Conservation (phyloP, 2,329 filamentous ascomycete species). For the Clarireedia paspali region DNA sequence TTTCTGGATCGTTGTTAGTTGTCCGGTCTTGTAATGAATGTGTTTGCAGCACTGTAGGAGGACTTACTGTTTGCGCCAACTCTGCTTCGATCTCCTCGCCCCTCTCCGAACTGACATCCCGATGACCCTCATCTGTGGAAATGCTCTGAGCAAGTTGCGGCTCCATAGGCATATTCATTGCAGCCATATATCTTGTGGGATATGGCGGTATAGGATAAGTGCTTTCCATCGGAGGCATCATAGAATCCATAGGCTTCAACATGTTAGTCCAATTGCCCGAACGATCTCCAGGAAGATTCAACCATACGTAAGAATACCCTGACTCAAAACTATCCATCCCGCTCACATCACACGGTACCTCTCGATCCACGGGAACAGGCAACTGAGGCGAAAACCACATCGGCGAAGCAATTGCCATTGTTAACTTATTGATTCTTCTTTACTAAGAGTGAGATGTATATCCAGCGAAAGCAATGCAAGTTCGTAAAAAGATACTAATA, state of each 20-base stretch:
- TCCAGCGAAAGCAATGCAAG: not conserved
- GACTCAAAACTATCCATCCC: not conserved
- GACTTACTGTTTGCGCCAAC: not conserved
- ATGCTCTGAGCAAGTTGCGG: conserved; percentile 1
- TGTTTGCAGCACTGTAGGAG: not conserved
- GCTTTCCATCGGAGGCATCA: not conserved
- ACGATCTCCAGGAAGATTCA: not conserved
- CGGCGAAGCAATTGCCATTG: conserved; percentile 2
- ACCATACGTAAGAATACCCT: conserved; percentile 6
- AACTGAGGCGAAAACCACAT: conserved; percentile 6
- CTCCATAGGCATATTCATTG: not conserved
- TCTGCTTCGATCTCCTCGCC: conserved; percentile 1
- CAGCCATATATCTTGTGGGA: conserved; percentile 1
- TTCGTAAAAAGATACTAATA: not conserved
- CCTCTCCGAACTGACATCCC: not conserved
- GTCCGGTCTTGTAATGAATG: not conserved
- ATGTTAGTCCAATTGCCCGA: not conserved
- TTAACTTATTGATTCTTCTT: not conserved
- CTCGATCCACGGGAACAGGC: conserved; percentile 2
- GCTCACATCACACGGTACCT: not conserved
- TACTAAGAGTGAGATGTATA: not conserved
- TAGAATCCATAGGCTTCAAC: not conserved
- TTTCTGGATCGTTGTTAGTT: not conserved
- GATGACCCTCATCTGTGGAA: not conserved
- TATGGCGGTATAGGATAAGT: conserved; percentile 5